Conservation (phyloP, 139 green algal genomes). For the Volvox africanus region DNA sequence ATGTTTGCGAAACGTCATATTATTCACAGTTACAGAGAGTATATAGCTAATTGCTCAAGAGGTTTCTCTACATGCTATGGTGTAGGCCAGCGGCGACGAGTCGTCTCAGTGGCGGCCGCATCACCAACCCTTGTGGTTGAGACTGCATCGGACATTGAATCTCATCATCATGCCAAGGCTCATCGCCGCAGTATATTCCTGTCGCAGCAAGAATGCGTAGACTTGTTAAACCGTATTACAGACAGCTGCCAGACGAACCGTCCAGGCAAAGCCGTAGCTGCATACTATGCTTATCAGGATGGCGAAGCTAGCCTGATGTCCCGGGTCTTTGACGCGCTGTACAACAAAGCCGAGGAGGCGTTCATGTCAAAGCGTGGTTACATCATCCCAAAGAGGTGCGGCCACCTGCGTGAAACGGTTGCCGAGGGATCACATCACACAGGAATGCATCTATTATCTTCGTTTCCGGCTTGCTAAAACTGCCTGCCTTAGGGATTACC, state of each 20-base stretch:
- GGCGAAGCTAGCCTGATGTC: not conserved
- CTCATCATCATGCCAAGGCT: not conserved
- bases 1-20: not conserved
- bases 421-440: no score
- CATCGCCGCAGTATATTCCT: not conserved
- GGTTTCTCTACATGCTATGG: no score
- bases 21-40: not conserved
- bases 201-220: not conserved
- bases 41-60: no score
- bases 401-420: no score
- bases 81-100: not conserved
- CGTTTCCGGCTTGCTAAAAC: no score
- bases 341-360: slow-evolving; percentile 42
- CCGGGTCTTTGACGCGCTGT: slow-evolving; percentile 35
- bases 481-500: no score
- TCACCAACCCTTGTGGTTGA: not conserved
- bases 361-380: slow-evolving; percentile 45
- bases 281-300: not conserved
- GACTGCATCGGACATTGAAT: not conserved
- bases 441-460: no score
- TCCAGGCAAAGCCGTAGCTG: not conserved
- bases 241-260: not conserved
- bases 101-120: not conserved
- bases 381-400: slow-evolving; percentile 24
- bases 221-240: not conserved